Percentiles rank a stretch among this genome's conserved stretches.
Evolutionary conservation across 805 yeast species (phyloP).

Genomic region (Candida wancherniae): DNA sequence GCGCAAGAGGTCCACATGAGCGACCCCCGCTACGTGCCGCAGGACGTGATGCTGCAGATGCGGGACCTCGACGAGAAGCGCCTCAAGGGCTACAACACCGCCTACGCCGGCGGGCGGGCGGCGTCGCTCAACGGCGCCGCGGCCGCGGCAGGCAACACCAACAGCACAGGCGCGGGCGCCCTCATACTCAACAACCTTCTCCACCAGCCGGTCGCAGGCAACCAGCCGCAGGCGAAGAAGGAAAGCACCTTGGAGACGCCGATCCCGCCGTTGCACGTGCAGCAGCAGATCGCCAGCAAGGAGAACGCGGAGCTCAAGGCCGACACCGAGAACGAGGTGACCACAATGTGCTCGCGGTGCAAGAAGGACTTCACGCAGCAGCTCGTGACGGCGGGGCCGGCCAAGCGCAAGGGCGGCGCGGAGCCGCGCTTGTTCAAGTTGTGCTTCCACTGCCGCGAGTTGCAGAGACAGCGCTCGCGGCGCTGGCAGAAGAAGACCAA

Average conservation of each 20-base stretch:
- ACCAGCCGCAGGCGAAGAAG: conserved; percentile 9
- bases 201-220: conserved; percentile 6
- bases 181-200: conserved; percentile 6
- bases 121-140: not conserved
- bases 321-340: conserved; percentile 9
- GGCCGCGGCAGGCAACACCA: conserved; percentile 3
- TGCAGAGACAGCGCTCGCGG: conserved; percentile 58
- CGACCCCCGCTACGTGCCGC: conserved; percentile 16
- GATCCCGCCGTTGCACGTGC: conserved; percentile 42
- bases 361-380: conserved; percentile 53
- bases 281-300: conserved; percentile 30
- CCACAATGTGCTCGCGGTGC: conserved; percentile 48
- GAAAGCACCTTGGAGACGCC: conserved; percentile 22
- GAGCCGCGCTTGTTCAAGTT: conserved; percentile 46
- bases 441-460: conserved; percentile 60
- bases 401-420: conserved; percentile 26
- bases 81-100: conserved; percentile 3
- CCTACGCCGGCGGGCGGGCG: not conserved
- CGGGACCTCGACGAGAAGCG: conserved; percentile 16
- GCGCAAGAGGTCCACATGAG: conserved; percentile 7
- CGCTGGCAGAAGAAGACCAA: conserved; percentile 63
- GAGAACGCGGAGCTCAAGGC: conserved; percentile 6
- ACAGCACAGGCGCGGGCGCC: conserved; percentile 12
- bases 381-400: conserved; percentile 27
- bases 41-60: conserved; percentile 9